A percentile compares a stretch with the other conserved stretches of the same genome.
Evolutionary conservation across 2,329 filamentous ascomycete species (phyloP).

Genomic region (Aureobasidium uvarum): DNA sequence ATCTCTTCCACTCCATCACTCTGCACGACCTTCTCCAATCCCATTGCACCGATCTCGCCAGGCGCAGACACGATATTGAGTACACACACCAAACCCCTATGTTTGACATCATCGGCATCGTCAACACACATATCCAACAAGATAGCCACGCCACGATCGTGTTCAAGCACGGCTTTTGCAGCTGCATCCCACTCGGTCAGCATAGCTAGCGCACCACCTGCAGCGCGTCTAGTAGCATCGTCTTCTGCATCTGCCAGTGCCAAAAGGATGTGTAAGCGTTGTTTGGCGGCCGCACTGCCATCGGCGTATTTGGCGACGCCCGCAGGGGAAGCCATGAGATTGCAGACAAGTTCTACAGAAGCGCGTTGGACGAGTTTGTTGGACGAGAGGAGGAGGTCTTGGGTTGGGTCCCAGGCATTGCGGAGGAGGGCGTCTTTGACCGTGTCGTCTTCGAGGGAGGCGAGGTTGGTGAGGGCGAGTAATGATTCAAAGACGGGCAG

Average conservation of each 20-base stretch:
- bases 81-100: slow-evolving; percentile 65
- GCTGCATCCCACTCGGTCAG: slow-evolving; percentile 75
- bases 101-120: slow-evolving; percentile 61
- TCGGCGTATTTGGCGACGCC: slow-evolving; percentile 69
- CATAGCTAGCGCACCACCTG: slow-evolving; percentile 83
- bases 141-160: slow-evolving; percentile 70
- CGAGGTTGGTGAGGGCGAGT: slow-evolving; percentile 90
- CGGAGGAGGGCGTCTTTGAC: slow-evolving; percentile 68
- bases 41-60: slow-evolving; percentile 60
- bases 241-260: slow-evolving; percentile 88
- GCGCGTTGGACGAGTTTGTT: slow-evolving; percentile 78
- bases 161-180: slow-evolving; percentile 66
- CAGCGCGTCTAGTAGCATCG: slow-evolving; percentile 71
- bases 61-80: slow-evolving; percentile 68
- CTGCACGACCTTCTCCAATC: slow-evolving; percentile 51
- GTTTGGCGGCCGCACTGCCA: slow-evolving; percentile 63
- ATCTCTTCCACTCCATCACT: slow-evolving; percentile 66
- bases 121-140: slow-evolving; percentile 79
- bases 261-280: slow-evolving; percentile 77
- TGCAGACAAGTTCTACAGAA: slow-evolving; percentile 85
- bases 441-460: slow-evolving; percentile 65
- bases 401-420: slow-evolving; percentile 69
- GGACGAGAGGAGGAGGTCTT: slow-evolving; percentile 76
- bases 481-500: slow-evolving; percentile 87
- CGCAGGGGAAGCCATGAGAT: slow-evolving; percentile 70